A percentile compares a stretch with the other conserved stretches of the same genome.
phyloP scores from a whole-genome alignment of 164 flowering plant genomes.

The Aristolochia contorta region DNA sequence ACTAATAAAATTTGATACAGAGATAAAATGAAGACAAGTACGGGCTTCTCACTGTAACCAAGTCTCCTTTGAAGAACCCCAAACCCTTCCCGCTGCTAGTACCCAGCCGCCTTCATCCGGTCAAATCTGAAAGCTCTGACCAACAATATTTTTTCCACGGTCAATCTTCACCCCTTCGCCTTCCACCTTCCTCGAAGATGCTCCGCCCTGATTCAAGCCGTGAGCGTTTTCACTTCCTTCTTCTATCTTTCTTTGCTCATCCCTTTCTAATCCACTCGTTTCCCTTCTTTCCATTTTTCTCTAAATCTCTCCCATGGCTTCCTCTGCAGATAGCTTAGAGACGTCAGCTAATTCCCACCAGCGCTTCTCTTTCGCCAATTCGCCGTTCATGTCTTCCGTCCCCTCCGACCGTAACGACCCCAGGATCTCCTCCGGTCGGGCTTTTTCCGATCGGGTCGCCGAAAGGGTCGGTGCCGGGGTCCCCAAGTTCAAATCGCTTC shows the following conservation, averaged over 20 bases:
- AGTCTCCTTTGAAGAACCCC: too few relatives aligned
- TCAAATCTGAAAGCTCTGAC: conserved; percentile 47
- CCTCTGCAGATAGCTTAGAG: conserved; percentile 29
- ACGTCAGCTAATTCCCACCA: conserved; percentile 28
- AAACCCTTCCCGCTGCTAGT: too few relatives aligned
- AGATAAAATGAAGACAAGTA: too few relatives aligned
- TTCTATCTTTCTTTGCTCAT: neutral
- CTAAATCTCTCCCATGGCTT: conserved; percentile 21
- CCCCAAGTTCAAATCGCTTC: conserved; percentile 49
- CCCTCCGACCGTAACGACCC: conserved; percentile 15
- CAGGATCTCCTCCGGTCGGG: conserved; percentile 11
- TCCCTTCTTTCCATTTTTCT: neutral
- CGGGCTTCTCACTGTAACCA: too few relatives aligned
- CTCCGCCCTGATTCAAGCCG: conserved; percentile 13
- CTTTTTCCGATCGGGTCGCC: conserved; percentile 16
- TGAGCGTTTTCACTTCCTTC: conserved; percentile 8
- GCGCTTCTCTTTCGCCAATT: conserved; percentile 21
- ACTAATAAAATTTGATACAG: too few relatives aligned
- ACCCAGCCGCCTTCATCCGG: conserved; percentile 16
- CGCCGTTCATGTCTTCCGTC: conserved; percentile 21
- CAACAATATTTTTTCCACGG: conserved; percentile 8
- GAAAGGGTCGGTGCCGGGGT: conserved; percentile 22
- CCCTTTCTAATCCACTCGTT: neutral
- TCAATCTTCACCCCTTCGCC: conserved; percentile 9
- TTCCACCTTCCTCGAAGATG: conserved; percentile 16